Evolutionary conservation across 2,329 filamentous ascomycete genomes (phyloP), one percentile per base, ranked within the genome.

Genomic region (Botrytis aclada): DNA sequence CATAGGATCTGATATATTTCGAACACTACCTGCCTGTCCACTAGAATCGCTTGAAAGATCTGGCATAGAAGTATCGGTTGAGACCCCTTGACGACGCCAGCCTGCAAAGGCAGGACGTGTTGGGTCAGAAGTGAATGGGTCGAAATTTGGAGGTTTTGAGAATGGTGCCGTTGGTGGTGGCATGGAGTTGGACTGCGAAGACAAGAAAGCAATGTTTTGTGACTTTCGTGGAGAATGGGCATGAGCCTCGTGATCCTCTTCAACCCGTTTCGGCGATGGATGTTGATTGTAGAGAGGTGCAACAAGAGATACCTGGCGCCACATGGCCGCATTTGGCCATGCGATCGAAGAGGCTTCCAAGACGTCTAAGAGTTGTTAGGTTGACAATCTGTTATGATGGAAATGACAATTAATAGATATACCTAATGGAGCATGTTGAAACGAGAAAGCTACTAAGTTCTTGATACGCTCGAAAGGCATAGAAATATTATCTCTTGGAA

Each of bases 371-470:
- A 39, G 45, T 22, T 37, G 58, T 72, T 43, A 74, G 6, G 66
- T 39, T 18, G 29, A 58, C 22, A 56, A 41, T 32, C 47, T 54
- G 70, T 56, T 14, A 37, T 37, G 7, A 61, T 41, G 10, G 32
- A 51, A 56, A 29, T 0, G 43, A 47, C 29, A 45, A 39, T 29
- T 39, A 32, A 10, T 12, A 54, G 41, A 82, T 85, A 76, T 83
- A 95, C 93, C 87, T 71, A 92, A 83, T 1, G 94, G 93, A 47
- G 92, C 94, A 84, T 96, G 93, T 79, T 96, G 93, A 78, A 97
- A 97, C 1, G 93, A 91, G 81, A 97, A 96, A 22, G 88, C 88
- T 37, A 94, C 88, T 62, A 94, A 82, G 78, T 95, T 93, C 79
- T 91, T 92, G 75, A 92, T 84, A 58, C 89, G 85, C 77, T 93